phyloP scores from a whole-genome alignment of 441 rosid genomes.

The Populus hybrid region DNA sequence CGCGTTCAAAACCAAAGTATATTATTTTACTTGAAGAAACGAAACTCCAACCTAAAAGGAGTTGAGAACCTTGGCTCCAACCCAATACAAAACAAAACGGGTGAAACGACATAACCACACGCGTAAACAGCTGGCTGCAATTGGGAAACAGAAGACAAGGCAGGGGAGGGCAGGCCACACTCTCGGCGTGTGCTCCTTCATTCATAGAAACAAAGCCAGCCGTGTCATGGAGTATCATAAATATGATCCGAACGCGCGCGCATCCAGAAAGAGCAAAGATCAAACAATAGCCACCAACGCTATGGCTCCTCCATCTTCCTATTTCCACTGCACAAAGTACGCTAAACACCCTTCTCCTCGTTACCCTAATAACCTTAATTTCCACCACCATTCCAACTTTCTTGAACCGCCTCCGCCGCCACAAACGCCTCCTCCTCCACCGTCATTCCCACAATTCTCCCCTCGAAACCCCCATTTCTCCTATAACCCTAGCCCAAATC shows the following conservation, averaged over 20 bases:
- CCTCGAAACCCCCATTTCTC: constrained; percentile 32
- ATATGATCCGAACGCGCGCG: neutral
- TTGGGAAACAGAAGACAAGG: neutral
- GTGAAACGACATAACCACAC: neutral
- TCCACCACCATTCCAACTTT: constrained; percentile 18
- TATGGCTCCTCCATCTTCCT: constrained; percentile 48
- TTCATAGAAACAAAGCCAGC: neutral
- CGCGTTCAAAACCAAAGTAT: too few relatives aligned
- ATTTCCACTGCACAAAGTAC: constrained; percentile 26
- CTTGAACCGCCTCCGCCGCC: constrained; percentile 18
- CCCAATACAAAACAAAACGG: too few relatives aligned
- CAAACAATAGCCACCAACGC: neutral
- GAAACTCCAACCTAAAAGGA: too few relatives aligned
- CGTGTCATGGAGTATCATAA: too few relatives aligned
- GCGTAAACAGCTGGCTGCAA: neutral
- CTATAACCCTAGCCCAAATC: constrained; percentile 27
- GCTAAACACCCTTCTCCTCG: constrained; percentile 16
- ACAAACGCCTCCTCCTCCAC: constrained; percentile 19
- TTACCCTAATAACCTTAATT: constrained; percentile 18
- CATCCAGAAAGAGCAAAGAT: neutral
- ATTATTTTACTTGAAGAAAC: too few relatives aligned
- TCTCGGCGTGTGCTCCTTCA: neutral
- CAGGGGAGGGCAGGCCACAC: neutral
- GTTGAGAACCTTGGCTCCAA: too few relatives aligned
- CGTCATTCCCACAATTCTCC: constrained; percentile 23